Conservation (phyloP, 2,329 filamentous ascomycete genomes). For the Aspergillus uvarum region DNA sequence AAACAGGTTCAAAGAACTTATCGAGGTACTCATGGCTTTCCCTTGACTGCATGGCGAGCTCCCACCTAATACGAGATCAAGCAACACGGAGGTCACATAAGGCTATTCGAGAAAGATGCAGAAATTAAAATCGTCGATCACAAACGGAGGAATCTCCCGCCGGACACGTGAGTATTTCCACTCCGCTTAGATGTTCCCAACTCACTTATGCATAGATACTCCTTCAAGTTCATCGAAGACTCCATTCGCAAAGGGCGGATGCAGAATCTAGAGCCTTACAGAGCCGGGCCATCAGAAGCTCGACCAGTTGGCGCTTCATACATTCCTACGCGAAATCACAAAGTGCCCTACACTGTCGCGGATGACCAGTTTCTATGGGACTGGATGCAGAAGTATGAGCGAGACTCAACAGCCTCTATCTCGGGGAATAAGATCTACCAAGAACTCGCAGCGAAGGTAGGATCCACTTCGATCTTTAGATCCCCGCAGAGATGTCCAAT, state of each 20-base stretch:
- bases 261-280: conserved; percentile 50
- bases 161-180: conserved; percentile 45
- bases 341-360: conserved; percentile 39
- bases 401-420: conserved; percentile 30
- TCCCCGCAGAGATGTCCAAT: background rate
- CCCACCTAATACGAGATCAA: conserved; percentile 21
- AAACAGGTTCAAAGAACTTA: conserved; percentile 47
- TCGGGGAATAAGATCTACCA: conserved; percentile 49
- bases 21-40: conserved; percentile 39
- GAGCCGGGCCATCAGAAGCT: conserved; percentile 45
- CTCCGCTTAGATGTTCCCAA: background rate
- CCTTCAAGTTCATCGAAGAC: conserved; percentile 58
- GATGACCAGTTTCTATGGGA: conserved; percentile 49
- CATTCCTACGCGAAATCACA: conserved; percentile 35
- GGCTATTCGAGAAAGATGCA: conserved; percentile 54
- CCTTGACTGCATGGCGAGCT: background rate
- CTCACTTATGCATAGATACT: conserved; percentile 42
- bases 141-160: conserved; percentile 48
- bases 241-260: conserved; percentile 52
- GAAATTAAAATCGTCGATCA: conserved; percentile 62
- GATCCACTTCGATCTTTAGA: background rate
- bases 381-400: conserved; percentile 41
- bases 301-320: conserved; percentile 47
- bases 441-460: conserved; percentile 41
- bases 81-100: conserved; percentile 56